Percentiles rank a stretch among this genome's conserved stretches.
Evolutionary conservation across 306 rosid genomes (phyloP).

Genomic region (Citrullus colocynthis): DNA sequence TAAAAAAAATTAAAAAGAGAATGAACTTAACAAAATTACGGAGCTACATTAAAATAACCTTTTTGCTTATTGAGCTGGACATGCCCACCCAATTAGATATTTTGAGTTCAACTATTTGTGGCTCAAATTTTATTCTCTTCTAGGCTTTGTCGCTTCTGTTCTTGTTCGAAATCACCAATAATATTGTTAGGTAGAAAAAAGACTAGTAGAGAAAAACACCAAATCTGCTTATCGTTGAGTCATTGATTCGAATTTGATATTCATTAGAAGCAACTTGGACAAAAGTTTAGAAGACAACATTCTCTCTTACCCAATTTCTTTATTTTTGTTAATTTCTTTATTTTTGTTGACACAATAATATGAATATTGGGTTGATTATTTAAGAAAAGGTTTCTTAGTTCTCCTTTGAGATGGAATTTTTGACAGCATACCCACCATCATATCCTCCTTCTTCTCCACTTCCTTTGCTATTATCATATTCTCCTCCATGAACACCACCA

Average conservation of each 20-base stretch:
- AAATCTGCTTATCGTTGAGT: not conserved
- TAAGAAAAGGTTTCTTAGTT: not conserved
- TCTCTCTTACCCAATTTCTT: not conserved
- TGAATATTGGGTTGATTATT: not conserved
- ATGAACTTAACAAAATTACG: too few species aligned
- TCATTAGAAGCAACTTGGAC: not conserved
- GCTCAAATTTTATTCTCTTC: too few species aligned
- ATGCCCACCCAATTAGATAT: too few species aligned
- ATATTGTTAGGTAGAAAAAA: too few species aligned
- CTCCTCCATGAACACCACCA: conserved; percentile 37
- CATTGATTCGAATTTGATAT: not conserved
- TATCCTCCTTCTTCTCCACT: conserved; percentile 38
- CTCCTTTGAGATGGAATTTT: not conserved
- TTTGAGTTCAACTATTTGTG: too few species aligned
- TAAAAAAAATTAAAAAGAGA: too few species aligned
- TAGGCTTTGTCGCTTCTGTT: too few species aligned
- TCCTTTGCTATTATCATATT: conserved; percentile 30
- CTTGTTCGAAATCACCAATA: too few species aligned
- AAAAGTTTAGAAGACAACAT: not conserved
- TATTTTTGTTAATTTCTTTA: not conserved
- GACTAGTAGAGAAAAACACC: too few species aligned
- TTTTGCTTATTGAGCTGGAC: too few species aligned
- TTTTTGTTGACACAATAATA: not conserved
- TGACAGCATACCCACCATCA: conserved; percentile 42
- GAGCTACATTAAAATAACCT: too few species aligned